These are phyloP conservation scores for Xylariaceae sp. DNA, from an alignment of 2,329 filamentous ascomycete genomes.

Conservation along the genomic window DNA sequence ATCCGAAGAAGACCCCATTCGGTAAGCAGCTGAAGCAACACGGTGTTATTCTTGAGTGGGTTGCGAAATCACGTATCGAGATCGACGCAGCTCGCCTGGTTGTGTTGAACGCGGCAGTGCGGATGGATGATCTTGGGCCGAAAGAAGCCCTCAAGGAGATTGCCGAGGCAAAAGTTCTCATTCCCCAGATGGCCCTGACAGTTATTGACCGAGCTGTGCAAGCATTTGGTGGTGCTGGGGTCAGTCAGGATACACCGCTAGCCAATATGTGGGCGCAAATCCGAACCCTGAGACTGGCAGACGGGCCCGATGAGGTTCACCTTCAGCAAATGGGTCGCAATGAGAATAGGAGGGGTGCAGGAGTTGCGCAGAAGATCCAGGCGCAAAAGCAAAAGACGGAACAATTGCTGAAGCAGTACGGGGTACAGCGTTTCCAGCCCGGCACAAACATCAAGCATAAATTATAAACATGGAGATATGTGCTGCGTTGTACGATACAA, in stretches of 20 bases:
- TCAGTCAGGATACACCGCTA: conserved; percentile 92
- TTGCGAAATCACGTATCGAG: conserved; percentile 89
- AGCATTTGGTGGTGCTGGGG: conserved; percentile 86
- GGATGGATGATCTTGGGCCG: conserved; percentile 87
- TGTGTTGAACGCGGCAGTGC: conserved; percentile 92
- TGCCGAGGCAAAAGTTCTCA: conserved; percentile 90
- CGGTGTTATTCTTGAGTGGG: conserved; percentile 93
- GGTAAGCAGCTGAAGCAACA: conserved; percentile 86
- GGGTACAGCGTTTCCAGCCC: conserved; percentile 52
- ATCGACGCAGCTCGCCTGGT: conserved; percentile 90
- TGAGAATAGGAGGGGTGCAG: conserved; percentile 73
- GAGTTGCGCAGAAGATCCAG: conserved; percentile 65
- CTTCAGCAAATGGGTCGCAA: conserved; percentile 80
- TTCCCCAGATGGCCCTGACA: conserved; percentile 79
- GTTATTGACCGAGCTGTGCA: conserved; percentile 96
- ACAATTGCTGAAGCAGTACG: conserved; percentile 68
- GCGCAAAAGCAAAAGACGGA: conserved; percentile 69
- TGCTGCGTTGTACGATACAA: conserved; percentile 11
- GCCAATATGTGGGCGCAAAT: conserved; percentile 82
- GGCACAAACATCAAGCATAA: conserved; percentile 58
- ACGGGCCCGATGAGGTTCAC: conserved; percentile 97
- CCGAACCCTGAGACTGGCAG: conserved; percentile 82
- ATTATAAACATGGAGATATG: conserved; percentile 44
- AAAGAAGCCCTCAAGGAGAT: conserved; percentile 93
- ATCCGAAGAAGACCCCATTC: conserved; percentile 88